These are phyloP conservation scores for Edaphochlamys debaryana DNA, from an alignment of 139 green algal species.

Conservation along the genomic window DNA sequence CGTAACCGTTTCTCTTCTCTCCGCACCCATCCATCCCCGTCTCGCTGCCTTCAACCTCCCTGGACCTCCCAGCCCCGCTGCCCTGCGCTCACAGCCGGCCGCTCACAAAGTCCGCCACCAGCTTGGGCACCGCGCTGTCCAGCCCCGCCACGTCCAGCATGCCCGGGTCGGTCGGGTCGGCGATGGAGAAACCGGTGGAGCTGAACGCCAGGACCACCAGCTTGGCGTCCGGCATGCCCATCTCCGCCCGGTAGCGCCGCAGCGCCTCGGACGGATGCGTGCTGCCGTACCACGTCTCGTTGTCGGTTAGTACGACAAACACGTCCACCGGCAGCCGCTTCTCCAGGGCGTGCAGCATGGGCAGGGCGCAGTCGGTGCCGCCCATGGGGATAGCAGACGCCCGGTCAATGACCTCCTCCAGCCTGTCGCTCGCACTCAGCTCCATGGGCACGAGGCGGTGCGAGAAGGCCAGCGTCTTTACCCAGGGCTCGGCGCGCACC, in stretches of 20 bases:
- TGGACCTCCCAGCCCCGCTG: no score
- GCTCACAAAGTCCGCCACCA: no score
- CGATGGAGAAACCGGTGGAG: not conserved
- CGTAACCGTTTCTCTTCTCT: no score
- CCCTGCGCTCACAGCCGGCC: no score
- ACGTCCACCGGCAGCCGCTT: conserved; percentile 31
- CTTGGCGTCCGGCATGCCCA: conserved; percentile 14
- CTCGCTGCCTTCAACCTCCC: no score
- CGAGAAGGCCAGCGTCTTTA: conserved; percentile 42
- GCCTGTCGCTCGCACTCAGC: not conserved
- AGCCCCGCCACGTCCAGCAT: no score
- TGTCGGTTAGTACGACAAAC: conserved; percentile 49
- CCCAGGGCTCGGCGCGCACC: conserved; percentile 22
- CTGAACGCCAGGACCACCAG: conserved; percentile 44
- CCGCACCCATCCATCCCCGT: no score
- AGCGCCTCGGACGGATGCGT: conserved; percentile 1
- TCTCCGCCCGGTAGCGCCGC: not conserved
- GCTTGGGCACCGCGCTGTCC: no score
- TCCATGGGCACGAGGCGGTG: conserved; percentile 14
- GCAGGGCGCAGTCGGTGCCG: conserved; percentile 48
- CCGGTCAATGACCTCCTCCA: conserved; percentile 16
- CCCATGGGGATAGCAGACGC: conserved; percentile 11
- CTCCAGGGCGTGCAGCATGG: conserved; percentile 37
- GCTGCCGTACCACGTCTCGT: conserved; percentile 33
- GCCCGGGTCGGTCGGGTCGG: no score